phyloP scores from a whole-genome alignment of 495 filamentous ascomycete species.

The Evansstolkia leycettana region DNA sequence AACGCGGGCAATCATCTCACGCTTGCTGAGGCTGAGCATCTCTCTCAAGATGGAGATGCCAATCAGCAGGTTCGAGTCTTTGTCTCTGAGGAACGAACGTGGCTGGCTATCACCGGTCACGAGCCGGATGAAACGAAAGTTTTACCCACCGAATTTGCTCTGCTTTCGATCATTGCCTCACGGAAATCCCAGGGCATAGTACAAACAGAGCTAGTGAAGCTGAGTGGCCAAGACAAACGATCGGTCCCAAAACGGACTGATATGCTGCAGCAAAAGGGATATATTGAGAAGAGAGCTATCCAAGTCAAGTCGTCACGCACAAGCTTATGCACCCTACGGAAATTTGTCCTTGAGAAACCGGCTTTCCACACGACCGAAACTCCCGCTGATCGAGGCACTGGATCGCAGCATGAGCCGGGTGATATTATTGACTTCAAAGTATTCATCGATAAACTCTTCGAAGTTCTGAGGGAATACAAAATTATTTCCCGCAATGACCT shows the following conservation, averaged over 20 bases:
- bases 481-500: constrained; percentile 48
- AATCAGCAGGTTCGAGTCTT: constrained; percentile 32
- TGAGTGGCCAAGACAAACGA: constrained; percentile 79
- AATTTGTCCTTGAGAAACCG: constrained; percentile 34
- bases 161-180: constrained; percentile 72
- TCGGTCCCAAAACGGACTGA: constrained; percentile 78
- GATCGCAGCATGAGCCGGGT: not conserved
- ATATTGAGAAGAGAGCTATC: constrained; percentile 69
- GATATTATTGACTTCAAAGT: constrained; percentile 29
- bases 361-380: constrained; percentile 5
- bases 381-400: constrained; percentile 4
- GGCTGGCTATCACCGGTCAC: constrained; percentile 74
- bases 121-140: constrained; percentile 58
- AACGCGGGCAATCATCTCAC: constrained; percentile 30
- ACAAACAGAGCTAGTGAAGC: constrained; percentile 62
- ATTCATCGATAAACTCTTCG: constrained; percentile 33
- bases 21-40: constrained; percentile 32
- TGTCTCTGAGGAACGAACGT: constrained; percentile 52
- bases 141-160: constrained; percentile 53
- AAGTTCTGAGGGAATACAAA: constrained; percentile 29
- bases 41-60: not conserved
- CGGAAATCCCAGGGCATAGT: constrained; percentile 56
- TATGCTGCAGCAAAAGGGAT: constrained; percentile 59
- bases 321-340: constrained; percentile 51
- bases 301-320: constrained; percentile 53